phyloP scores from a whole-genome alignment of 2,329 filamentous ascomycete species.

The Diaporthe aspalathi region DNA sequence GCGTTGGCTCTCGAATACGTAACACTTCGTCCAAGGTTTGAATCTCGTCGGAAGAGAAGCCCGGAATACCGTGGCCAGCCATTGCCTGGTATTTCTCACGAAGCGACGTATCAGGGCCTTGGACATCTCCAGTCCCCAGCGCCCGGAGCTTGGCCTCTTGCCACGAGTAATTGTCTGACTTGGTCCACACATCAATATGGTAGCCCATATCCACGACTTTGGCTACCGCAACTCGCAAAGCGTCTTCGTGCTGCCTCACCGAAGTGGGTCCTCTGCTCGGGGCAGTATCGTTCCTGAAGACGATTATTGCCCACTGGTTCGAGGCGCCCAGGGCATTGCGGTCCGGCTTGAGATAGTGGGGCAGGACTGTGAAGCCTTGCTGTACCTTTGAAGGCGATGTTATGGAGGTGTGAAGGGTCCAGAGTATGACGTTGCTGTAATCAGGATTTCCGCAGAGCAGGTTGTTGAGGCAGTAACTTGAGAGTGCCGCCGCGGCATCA shows the following conservation, averaged over 20 bases:
- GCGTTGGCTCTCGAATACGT: not conserved
- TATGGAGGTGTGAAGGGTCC: conserved; percentile 24
- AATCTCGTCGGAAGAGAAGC: conserved; percentile 28
- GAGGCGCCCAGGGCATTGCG: conserved; percentile 12
- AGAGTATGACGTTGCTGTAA: conserved; percentile 33
- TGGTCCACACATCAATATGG: conserved; percentile 35
- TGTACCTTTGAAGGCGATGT: conserved; percentile 14
- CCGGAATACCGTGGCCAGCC: conserved; percentile 30
- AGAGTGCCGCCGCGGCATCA: conserved; percentile 25
- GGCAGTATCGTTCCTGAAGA: conserved; percentile 21
- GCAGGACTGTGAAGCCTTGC: conserved; percentile 35
- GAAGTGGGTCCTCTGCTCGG: not conserved
- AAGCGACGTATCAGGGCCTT: conserved; percentile 20
- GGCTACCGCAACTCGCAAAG: conserved; percentile 18
- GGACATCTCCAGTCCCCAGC: not conserved
- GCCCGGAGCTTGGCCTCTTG: not conserved
- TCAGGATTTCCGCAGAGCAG: conserved; percentile 1
- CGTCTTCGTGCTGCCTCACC: conserved; percentile 3
- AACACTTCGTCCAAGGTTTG: conserved; percentile 7
- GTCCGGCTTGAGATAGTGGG: conserved; percentile 24
- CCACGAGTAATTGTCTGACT: conserved; percentile 13
- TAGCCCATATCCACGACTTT: conserved; percentile 23
- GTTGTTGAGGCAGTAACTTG: conserved; percentile 26
- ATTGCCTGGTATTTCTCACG: conserved; percentile 35
- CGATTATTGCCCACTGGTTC: conserved; percentile 37